phyloP scores from a whole-genome alignment of 495 filamentous ascomycete species.

The Daldinia concentrica region DNA sequence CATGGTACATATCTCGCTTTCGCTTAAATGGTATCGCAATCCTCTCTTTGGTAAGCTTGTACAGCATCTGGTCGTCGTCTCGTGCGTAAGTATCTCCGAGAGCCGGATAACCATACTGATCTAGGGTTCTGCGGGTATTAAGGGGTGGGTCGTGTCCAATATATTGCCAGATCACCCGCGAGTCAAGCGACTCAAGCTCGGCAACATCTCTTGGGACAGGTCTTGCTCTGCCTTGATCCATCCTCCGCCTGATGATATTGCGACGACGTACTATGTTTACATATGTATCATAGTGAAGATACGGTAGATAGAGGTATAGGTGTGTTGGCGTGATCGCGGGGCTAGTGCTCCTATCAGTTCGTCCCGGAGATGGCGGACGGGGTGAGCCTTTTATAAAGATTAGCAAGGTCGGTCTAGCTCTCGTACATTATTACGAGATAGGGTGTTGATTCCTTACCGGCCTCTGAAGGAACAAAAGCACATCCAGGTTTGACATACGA shows the following conservation, averaged over 20 bases:
- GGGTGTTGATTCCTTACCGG: slow-evolving; percentile 49
- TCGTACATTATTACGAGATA: slow-evolving; percentile 28
- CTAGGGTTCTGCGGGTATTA: slow-evolving; percentile 70
- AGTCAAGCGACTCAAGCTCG: slow-evolving; percentile 62
- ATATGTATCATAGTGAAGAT: slow-evolving; percentile 76
- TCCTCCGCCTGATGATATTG: slow-evolving; percentile 63
- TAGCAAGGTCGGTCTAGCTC: slow-evolving; percentile 29
- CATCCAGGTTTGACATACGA: slow-evolving; percentile 58
- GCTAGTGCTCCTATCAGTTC: slow-evolving; percentile 46
- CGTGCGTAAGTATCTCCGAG: slow-evolving; percentile 68
- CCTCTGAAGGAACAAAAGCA: slow-evolving; percentile 57
- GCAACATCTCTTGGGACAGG: slow-evolving; percentile 66
- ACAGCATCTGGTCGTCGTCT: slow-evolving; percentile 76
- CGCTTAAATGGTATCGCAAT: slow-evolving; percentile 25
- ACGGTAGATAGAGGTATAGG: slow-evolving; percentile 58
- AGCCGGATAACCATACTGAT: slow-evolving; percentile 73
- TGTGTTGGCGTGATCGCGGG: slow-evolving; percentile 52
- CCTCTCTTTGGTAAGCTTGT: slow-evolving; percentile 68
- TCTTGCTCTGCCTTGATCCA: slow-evolving; percentile 64
- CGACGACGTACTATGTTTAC: slow-evolving; percentile 66
- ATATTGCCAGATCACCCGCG: slow-evolving; percentile 71
- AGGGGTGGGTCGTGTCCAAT: slow-evolving; percentile 70
- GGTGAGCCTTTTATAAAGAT: slow-evolving; percentile 41
- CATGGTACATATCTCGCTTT: slow-evolving; percentile 40
- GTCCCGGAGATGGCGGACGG: slow-evolving; percentile 35